A percentile compares a stretch with the other conserved stretches of the same genome.
Conservation (phyloP, 306 rosid genomes). For the Prunus mira region DNA sequence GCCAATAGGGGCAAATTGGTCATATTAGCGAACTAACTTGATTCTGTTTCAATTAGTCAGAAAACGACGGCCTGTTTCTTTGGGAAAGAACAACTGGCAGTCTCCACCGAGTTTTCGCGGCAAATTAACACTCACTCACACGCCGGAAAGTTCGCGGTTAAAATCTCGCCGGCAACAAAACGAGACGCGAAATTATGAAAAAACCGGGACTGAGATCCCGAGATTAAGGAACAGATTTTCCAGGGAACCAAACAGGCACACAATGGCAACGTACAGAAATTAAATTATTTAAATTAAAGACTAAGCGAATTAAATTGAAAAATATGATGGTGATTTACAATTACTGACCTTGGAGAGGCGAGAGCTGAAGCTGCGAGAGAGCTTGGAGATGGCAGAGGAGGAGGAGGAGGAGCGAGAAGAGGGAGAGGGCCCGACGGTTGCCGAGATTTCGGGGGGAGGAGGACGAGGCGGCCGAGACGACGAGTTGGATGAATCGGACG, state of each 20-base stretch:
- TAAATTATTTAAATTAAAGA: neutral
- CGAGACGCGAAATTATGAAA: neutral
- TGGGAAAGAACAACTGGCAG: neutral
- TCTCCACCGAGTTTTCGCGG: neutral
- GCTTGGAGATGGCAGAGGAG: neutral
- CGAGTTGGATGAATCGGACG: neutral
- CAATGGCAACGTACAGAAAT: neutral
- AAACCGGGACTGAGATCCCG: neutral
- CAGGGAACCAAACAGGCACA: neutral
- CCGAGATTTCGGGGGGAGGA: neutral
- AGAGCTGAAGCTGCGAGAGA: conserved; percentile 4
- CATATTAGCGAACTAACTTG: neutral
- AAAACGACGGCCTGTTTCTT: neutral
- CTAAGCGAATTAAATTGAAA: neutral
- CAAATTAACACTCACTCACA: neutral
- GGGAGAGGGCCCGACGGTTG: neutral
- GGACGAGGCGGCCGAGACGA: neutral
- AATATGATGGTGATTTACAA: neutral
- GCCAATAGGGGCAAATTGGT: neutral
- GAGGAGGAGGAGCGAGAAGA: neutral
- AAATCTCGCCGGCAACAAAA: neutral
- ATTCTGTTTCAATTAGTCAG: neutral
- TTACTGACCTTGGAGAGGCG: neutral
- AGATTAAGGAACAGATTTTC: neutral
- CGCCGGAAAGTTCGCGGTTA: neutral